phyloP scores from a whole-genome alignment of 768 basidiomycete species.

The Hypholoma sublateritium region DNA sequence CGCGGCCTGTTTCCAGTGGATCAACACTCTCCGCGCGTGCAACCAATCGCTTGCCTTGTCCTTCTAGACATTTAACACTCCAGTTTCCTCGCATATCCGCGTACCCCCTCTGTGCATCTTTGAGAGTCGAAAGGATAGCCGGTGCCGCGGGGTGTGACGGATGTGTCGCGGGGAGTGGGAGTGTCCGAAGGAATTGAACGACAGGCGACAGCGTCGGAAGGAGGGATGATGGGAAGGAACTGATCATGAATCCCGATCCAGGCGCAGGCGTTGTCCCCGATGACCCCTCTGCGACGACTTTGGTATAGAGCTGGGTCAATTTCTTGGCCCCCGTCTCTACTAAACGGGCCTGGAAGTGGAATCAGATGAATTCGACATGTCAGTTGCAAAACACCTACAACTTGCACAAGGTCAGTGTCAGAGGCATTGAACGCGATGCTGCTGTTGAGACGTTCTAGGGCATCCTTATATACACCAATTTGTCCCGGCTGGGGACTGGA shows the following conservation, averaged over 20 bases:
- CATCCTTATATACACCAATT: constrained; percentile 65
- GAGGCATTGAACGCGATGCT: constrained; percentile 74
- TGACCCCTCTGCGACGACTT: constrained; percentile 83
- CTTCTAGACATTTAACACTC: constrained; percentile 73
- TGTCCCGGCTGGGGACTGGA: constrained; percentile 70
- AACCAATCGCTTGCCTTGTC: constrained; percentile 64
- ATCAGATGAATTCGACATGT: background rate
- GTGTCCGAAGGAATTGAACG: constrained; percentile 64
- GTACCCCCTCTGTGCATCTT: constrained; percentile 79
- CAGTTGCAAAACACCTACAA: constrained; percentile 33
- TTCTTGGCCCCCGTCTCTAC: constrained; percentile 85
- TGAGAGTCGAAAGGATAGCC: constrained; percentile 61
- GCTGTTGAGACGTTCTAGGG: constrained; percentile 75
- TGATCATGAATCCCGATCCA: constrained; percentile 52
- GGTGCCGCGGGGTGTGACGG: constrained; percentile 79
- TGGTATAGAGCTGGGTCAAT: constrained; percentile 79
- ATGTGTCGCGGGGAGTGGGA: constrained; percentile 78
- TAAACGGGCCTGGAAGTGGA: constrained; percentile 52
- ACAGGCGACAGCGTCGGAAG: constrained; percentile 59
- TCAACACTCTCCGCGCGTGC: constrained; percentile 73
- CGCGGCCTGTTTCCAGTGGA: constrained; percentile 62
- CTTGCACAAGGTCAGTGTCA: constrained; percentile 54
- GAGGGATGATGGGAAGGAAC: constrained; percentile 55
- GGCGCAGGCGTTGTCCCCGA: constrained; percentile 70
- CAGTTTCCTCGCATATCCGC: constrained; percentile 86